These are phyloP conservation scores for Lachnellula hyalina DNA, from an alignment of 2,329 filamentous ascomycete species.

Conservation along the genomic window DNA sequence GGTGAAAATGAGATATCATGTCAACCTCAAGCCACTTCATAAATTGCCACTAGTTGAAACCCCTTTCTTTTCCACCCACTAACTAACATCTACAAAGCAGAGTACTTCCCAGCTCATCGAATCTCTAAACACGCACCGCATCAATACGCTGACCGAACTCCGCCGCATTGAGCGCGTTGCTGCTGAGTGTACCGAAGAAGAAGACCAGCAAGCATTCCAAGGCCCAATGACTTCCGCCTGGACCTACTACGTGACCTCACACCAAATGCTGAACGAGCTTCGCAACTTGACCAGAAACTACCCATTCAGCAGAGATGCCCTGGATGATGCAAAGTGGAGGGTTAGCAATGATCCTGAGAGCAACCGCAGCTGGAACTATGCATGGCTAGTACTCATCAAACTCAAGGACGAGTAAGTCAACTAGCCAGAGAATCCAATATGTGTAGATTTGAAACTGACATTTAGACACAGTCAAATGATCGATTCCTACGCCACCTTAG, in stretches of 20 bases:
- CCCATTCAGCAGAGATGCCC: conserved; percentile 59
- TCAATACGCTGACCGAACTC: conserved; percentile 69
- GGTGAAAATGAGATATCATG: not conserved
- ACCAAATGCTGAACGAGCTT: conserved; percentile 66
- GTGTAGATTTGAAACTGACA: conserved; percentile 2
- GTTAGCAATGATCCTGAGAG: conserved; percentile 60
- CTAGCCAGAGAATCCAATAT: not conserved
- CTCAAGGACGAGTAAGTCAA: conserved; percentile 56
- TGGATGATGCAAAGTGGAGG: conserved; percentile 59
- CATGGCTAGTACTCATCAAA: conserved; percentile 65
- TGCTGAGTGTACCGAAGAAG: conserved; percentile 50
- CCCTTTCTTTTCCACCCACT: not conserved
- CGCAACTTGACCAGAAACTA: conserved; percentile 61
- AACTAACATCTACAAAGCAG: conserved; percentile 15
- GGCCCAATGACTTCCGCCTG: conserved; percentile 65
- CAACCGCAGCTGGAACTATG: conserved; percentile 70
- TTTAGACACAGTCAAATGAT: conserved; percentile 48
- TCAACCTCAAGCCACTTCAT: not conserved
- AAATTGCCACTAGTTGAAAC: not conserved
- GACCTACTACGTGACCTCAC: conserved; percentile 65
- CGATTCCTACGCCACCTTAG: conserved; percentile 51
- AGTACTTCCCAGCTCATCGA: conserved; percentile 49
- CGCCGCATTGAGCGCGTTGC: conserved; percentile 66
- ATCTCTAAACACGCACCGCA: conserved; percentile 58
- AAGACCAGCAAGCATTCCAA: conserved; percentile 52